Conservation (phyloP, 2,329 filamentous ascomycete genomes). For the Ophiostoma tasmaniense region DNA sequence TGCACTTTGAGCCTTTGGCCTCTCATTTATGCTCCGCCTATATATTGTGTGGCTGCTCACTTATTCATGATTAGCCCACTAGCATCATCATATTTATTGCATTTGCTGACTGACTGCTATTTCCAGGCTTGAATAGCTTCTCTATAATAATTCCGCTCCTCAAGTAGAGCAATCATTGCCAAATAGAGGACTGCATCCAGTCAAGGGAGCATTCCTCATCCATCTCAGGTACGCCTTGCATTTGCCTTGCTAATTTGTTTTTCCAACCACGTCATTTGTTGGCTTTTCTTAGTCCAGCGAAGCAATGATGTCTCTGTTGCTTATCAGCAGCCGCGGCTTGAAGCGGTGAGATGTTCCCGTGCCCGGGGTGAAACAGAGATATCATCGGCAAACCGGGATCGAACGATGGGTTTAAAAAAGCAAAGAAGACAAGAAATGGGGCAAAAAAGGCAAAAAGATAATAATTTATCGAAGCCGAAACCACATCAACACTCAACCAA, state of each 20-base stretch:
- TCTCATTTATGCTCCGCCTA: not conserved
- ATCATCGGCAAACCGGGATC: not conserved
- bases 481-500: not conserved
- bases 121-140: not conserved
- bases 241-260: not conserved
- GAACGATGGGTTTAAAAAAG: not conserved
- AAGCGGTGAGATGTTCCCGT: slow-evolving; percentile 1
- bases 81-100: not conserved
- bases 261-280: slow-evolving; percentile 2
- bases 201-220: not conserved
- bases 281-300: not conserved
- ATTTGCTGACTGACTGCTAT: not conserved
- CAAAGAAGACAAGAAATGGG: not conserved
- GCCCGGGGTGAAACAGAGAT: slow-evolving; percentile 3
- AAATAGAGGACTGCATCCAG: not conserved
- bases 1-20: not conserved
- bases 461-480: not conserved
- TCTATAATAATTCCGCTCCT: not conserved
- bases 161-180: not conserved
- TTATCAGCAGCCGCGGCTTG: slow-evolving; percentile 2
- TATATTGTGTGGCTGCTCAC: not conserved
- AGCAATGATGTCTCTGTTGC: slow-evolving; percentile 1
- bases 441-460: not conserved
- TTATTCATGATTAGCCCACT: not conserved
- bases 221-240: slow-evolving; percentile 5